Evolutionary conservation across 2,329 filamentous ascomycete species (phyloP).

Genomic region (Scedosporium apiospermum): DNA sequence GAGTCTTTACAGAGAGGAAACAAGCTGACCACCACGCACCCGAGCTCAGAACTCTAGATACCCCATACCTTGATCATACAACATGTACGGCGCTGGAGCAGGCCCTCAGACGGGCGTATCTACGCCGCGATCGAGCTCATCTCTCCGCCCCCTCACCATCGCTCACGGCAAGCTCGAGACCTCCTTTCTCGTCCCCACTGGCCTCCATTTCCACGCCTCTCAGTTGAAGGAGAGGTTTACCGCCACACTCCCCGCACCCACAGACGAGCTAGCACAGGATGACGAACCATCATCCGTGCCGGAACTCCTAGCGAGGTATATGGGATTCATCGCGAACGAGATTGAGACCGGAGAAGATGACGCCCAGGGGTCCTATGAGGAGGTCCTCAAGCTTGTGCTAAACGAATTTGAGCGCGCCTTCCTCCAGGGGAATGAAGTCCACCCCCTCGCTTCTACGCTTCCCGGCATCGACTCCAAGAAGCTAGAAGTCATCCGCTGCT

Average conservation of each 20-base stretch:
- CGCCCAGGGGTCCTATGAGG: conserved; percentile 76
- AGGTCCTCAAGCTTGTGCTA: conserved; percentile 83
- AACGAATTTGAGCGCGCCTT: conserved; percentile 97
- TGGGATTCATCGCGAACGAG: conserved; percentile 81
- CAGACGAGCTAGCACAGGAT: conserved; percentile 94
- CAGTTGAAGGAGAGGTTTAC: conserved; percentile 89
- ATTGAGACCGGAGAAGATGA: conserved; percentile 91
- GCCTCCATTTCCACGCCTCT: conserved; percentile 89
- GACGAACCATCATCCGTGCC: conserved; percentile 95
- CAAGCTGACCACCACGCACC: background rate
- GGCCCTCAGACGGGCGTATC: conserved; percentile 93
- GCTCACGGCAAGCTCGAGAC: conserved; percentile 93
- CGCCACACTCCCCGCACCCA: conserved; percentile 75
- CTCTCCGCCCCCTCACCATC: conserved; percentile 82
- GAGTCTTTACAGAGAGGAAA: background rate
- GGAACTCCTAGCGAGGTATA: conserved; percentile 87
- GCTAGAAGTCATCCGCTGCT: conserved; percentile 77
- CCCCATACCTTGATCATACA: conserved; percentile 25
- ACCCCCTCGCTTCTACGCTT: conserved; percentile 74
- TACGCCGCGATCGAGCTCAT: conserved; percentile 87
- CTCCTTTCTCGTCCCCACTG: conserved; percentile 89
- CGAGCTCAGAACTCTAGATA: conserved; percentile 27
- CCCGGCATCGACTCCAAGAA: conserved; percentile 93
- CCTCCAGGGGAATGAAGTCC: conserved; percentile 90
- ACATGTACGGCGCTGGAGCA: conserved; percentile 78